Percentiles rank a stretch among this genome's conserved stretches.
phyloP scores from a whole-genome alignment of 352 stramenopile species.

The Pythium biforme region DNA sequence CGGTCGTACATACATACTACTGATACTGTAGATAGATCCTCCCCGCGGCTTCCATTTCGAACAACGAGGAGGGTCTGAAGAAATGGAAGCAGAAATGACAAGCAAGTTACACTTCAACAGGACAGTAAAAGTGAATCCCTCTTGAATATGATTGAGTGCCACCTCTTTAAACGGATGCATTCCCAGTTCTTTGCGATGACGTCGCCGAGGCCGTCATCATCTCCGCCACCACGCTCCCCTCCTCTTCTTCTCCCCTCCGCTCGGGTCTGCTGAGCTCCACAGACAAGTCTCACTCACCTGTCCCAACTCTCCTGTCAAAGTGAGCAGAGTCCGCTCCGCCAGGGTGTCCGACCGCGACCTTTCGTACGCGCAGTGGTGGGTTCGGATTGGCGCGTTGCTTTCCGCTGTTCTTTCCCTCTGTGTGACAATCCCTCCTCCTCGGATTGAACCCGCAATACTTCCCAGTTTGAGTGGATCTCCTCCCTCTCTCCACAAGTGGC shows the following conservation, averaged over 20 bases:
- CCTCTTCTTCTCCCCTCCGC: too few species aligned
- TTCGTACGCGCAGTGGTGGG: not conserved
- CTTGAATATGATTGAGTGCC: not conserved
- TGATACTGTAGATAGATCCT: too few species aligned
- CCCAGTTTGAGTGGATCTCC: not conserved
- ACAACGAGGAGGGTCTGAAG: not conserved
- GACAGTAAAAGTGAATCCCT: not conserved
- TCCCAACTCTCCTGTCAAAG: too few species aligned
- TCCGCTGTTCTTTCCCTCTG: not conserved
- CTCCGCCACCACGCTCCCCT: not conserved
- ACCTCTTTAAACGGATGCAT: not conserved
- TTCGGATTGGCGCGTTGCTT: conserved; percentile 12
- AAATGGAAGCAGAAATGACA: not conserved
- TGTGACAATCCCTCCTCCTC: conserved; percentile 1
- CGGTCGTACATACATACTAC: too few species aligned
- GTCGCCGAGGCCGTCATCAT: not conserved
- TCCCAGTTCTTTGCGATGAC: too few species aligned
- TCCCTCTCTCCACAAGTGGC: not conserved
- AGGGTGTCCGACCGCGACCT: conserved; percentile 6
- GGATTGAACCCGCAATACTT: not conserved
- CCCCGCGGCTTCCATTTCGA: not conserved
- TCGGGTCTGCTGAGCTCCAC: too few species aligned
- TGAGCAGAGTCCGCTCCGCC: not conserved
- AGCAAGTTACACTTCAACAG: not conserved
- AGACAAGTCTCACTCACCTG: too few species aligned